Evolutionary conservation across 2,329 filamentous ascomycete species (phyloP), one percentile per base, ranked within the genome.

Genomic region (Pseudophaeomoniella oleicola): DNA sequence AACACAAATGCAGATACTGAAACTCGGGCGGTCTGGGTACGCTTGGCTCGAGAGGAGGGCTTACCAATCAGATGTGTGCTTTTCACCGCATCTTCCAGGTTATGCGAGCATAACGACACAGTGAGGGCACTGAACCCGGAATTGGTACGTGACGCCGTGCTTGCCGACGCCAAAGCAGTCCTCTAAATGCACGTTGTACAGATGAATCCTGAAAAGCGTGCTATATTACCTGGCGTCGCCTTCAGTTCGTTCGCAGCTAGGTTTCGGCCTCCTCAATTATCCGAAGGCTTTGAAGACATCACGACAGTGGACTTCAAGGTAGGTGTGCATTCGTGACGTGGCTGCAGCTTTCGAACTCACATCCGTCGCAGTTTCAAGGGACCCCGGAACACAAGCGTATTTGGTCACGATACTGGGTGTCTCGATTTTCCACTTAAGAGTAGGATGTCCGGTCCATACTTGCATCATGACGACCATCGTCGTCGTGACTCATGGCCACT

Each of bases 1-100:
- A 96, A 94, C 56, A 96, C 90, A n/a, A 98, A 98, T 54, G 75
- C 87, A 18, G 81, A 93, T 58, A 55, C 67, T 9, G 79, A 83
- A 36, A 84, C 79, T 16, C 72, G 90, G 44, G 69, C 71, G n/a
- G 62, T 81, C 41, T 96, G 88, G 88, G 59, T 84, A 19, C 63
- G 72, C 16, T 59, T 96, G 18, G 86, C 86, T 13, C 70, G 68
- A 44, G 78, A 79, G 48, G 62, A 75, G 49, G 64, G 72, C 3
- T 66, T 92, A 2, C 79, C 82, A 2, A 81, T 94, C 47, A 80
- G 88, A 33, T 93, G 88, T 51, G 67, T 96, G 6, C 80, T 81
- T 57, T 90, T 98, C 62, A 81, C 78, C 36, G 80, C 85, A 10
- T 66, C 77, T 1, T 57, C 75, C 16, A 67, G 71, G 31, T 54